Conservation (phyloP, 1,284 basidiomycete species). For the Ustilago xerochloae region DNA sequence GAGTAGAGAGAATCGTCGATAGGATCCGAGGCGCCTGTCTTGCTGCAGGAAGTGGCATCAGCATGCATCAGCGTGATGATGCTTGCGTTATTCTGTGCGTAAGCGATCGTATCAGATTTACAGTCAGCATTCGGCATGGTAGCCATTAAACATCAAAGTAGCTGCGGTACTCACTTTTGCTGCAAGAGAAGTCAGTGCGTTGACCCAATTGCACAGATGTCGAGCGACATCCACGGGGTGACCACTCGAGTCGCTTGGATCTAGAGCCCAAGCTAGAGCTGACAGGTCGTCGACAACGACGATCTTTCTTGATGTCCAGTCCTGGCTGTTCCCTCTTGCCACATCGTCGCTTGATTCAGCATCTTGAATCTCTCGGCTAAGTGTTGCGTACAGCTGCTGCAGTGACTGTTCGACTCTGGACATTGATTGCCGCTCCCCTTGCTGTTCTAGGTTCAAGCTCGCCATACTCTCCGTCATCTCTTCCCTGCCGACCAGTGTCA, state of each 20-base stretch:
- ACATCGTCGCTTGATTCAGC: not conserved
- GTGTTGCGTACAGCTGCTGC: constrained; percentile 4
- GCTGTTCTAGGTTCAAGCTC: not conserved
- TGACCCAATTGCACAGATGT: constrained; percentile 32
- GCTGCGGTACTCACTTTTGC: constrained; percentile 19
- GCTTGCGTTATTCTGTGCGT: constrained; percentile 19
- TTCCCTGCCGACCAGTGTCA: not conserved
- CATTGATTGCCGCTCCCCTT: not conserved
- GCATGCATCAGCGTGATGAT: constrained; percentile 49
- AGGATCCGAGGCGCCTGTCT: constrained; percentile 36
- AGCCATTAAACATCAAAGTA: not conserved
- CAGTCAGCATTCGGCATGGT: too few relatives aligned
- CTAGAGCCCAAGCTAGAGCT: constrained; percentile 39
- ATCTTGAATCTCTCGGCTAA: constrained; percentile 9
- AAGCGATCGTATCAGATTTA: too few relatives aligned
- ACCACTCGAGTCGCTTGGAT: constrained; percentile 8
- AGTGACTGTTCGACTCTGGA: constrained; percentile 3
- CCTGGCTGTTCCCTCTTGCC: not conserved
- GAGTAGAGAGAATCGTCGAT: constrained; percentile 34
- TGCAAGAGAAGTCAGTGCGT: constrained; percentile 23
- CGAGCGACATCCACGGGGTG: constrained; percentile 5
- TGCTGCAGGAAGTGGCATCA: constrained; percentile 44
- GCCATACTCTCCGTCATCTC: not conserved
- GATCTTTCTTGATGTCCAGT: constrained; percentile 23
- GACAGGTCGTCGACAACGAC: constrained; percentile 48